These are phyloP conservation scores for Lupinus albus DNA, from an alignment of 306 rosid species.

Conservation along the genomic window DNA sequence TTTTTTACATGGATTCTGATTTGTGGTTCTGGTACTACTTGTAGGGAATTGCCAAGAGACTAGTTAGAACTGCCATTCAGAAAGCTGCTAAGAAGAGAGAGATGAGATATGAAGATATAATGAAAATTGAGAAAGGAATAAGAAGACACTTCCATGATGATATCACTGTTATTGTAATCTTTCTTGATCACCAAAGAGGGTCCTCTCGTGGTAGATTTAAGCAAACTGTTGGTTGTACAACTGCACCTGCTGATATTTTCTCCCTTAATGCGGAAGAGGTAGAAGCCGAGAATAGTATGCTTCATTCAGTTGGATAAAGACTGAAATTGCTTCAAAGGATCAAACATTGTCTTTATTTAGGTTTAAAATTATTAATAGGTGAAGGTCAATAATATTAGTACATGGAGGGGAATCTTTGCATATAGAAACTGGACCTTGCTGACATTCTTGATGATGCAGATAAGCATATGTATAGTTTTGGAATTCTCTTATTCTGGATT, in stretches of 20 bases:
- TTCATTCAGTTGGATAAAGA: slow-evolving; percentile 42
- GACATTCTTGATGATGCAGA: slow-evolving; percentile 53
- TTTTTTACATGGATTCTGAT: slow-evolving; percentile 22
- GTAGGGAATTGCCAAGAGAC: slow-evolving; percentile 95
- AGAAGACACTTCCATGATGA: slow-evolving; percentile 94
- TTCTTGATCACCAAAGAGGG: slow-evolving; percentile 67
- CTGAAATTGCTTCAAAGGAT: slow-evolving; percentile 36
- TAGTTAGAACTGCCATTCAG: slow-evolving; percentile 79
- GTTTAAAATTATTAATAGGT: slow-evolving; percentile 27
- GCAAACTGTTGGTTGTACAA: slow-evolving; percentile 58
- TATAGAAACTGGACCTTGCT: slow-evolving; percentile 45
- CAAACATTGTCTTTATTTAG: slow-evolving; percentile 32
- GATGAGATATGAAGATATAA: slow-evolving; percentile 85
- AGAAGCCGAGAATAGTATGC: slow-evolving; percentile 50
- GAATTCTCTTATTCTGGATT: slow-evolving; percentile 39
- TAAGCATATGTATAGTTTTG: slow-evolving; percentile 52
- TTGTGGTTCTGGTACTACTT: slow-evolving; percentile 24
- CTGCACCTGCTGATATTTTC: slow-evolving; percentile 84
- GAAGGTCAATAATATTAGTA: slow-evolving; percentile 37
- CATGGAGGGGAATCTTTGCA: slow-evolving; percentile 23
- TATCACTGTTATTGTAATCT: slow-evolving; percentile 81
- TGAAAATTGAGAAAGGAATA: slow-evolving; percentile 76
- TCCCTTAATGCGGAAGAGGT: slow-evolving; percentile 57
- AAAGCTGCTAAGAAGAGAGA: slow-evolving; percentile 93
- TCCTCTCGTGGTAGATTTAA: slow-evolving; percentile 50